Conservation (phyloP, 2,329 filamentous ascomycete species). For the Aotearoamyces nothofagi region DNA sequence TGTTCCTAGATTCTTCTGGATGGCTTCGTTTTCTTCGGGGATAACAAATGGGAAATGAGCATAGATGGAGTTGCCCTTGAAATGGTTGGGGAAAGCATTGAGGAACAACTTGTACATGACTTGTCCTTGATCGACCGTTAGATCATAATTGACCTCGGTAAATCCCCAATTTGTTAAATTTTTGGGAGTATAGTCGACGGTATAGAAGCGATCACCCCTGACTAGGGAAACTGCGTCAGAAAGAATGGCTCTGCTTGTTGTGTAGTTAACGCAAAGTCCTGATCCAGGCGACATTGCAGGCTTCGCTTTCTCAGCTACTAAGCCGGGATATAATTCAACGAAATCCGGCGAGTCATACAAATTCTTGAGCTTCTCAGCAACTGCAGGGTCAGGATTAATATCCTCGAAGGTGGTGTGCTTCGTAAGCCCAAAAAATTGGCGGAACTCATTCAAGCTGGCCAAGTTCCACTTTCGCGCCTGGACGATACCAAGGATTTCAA, state of each 20-base stretch:
- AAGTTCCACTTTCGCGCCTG: conserved; percentile 66
- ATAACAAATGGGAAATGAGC: conserved; percentile 42
- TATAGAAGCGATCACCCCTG: conserved; percentile 41
- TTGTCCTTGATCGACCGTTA: conserved; percentile 63
- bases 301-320: conserved; percentile 45
- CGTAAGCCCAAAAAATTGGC: conserved; percentile 66
- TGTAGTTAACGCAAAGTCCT: conserved; percentile 36
- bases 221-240: conserved; percentile 45
- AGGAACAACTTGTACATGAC: conserved; percentile 76
- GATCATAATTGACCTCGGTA: conserved; percentile 52
- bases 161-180: conserved; percentile 74
- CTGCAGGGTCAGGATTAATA: conserved; percentile 62
- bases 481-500: conserved; percentile 70
- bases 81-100: conserved; percentile 67
- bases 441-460: conserved; percentile 65
- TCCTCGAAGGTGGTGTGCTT: conserved; percentile 67
- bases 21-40: conserved; percentile 56
- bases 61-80: conserved; percentile 64
- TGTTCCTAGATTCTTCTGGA: conserved; percentile 51
- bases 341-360: conserved; percentile 45
- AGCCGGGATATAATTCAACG: conserved; percentile 55
- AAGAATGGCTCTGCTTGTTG: conserved; percentile 37
- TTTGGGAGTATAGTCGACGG: conserved; percentile 34
- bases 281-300: conserved; percentile 32
- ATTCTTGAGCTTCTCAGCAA: conserved; percentile 48